A percentile compares a stretch with the other conserved stretches of the same genome.
Conservation (phyloP, 1,284 basidiomycete species). For the Sparassis latifolia region DNA sequence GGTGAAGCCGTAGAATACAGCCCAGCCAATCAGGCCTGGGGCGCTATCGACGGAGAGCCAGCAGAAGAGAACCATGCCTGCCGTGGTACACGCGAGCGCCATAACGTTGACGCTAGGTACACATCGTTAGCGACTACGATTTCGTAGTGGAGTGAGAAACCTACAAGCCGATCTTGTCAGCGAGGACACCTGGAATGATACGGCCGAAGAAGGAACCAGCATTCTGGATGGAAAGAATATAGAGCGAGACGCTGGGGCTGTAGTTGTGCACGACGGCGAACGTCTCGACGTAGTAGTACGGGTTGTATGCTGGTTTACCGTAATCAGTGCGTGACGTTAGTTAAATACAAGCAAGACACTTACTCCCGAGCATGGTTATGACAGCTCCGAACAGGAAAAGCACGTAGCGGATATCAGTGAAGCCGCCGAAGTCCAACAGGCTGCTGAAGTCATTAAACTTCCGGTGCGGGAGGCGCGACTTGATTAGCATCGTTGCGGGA, state of each 20-base stretch:
- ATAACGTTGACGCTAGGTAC: slow-evolving; percentile 32
- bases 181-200: slow-evolving; percentile 50
- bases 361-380: not conserved
- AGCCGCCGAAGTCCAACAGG: not conserved
- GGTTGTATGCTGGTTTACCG: slow-evolving; percentile 29
- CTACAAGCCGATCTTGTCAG: slow-evolving; percentile 41
- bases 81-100: slow-evolving; percentile 51
- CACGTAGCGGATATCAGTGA: not conserved
- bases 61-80: slow-evolving; percentile 10
- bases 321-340: not conserved
- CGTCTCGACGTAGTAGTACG: slow-evolving; percentile 28
- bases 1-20: slow-evolving; percentile 41
- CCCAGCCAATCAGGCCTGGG: slow-evolving; percentile 38
- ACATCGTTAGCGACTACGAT: not conserved
- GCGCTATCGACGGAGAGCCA: slow-evolving; percentile 13
- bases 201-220: slow-evolving; percentile 52
- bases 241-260: slow-evolving; percentile 13
- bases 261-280: slow-evolving; percentile 10
- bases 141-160: slow-evolving; percentile 20
- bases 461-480: not conserved
- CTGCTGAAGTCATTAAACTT: not conserved
- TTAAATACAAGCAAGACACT: not conserved
- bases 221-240: slow-evolving; percentile 53
- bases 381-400: not conserved
- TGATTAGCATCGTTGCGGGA: slow-evolving; percentile 30